Base-by-base conservation (phyloP, 1,284 basidiomycete species). In the Irpex sp. region DNA sequence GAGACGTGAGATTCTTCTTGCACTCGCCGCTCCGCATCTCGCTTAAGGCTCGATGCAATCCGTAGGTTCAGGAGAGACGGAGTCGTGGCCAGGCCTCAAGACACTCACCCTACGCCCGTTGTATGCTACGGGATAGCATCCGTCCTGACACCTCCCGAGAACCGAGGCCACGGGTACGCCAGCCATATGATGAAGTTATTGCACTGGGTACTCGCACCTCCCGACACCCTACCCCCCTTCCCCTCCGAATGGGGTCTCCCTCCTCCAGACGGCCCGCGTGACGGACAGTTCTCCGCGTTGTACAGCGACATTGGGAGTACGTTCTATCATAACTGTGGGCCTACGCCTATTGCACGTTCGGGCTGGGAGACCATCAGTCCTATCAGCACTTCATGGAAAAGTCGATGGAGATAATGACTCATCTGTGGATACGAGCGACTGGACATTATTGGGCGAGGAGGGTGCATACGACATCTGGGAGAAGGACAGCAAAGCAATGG, bases 281-380 rank as follows among this genome's bases (percentile, higher is more conserved):
- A 83, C 66, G 86, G 79, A 1, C 72, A 76, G 6, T 88, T 91
- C 74, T 91, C 90, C 2, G 85, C 86, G 10, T 81, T 94, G 5
- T 93, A 89, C 80, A 93, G 90, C 77, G 92, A 93, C 74, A 81
- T 93, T 32, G 91, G 92, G 3, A 70, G 74, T 6, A 76, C 82
- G 0, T 91, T 91, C 77, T 94, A 93, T 78, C 74, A 72, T 6
- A 71, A 74, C 2, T 86, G 86, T 68, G 89, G 89, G 0, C 84
- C 84, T 5, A 74, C 7, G 1, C 68, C 68, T 6, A n/a, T 42
- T 2, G 9, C 20, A 70, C 77, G 78, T 1, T 80, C 82, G 38
- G 91, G 91, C 0, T 92, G 91, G 90, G 77, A 82, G 18, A 81
- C 84, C 6, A 78, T 78, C 9, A 80, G 80, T 2, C 78, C 85